Evolutionary conservation across 1,139 yeast species (phyloP), one percentile per base, ranked within the genome.

Genomic region (Pichia sp.): DNA sequence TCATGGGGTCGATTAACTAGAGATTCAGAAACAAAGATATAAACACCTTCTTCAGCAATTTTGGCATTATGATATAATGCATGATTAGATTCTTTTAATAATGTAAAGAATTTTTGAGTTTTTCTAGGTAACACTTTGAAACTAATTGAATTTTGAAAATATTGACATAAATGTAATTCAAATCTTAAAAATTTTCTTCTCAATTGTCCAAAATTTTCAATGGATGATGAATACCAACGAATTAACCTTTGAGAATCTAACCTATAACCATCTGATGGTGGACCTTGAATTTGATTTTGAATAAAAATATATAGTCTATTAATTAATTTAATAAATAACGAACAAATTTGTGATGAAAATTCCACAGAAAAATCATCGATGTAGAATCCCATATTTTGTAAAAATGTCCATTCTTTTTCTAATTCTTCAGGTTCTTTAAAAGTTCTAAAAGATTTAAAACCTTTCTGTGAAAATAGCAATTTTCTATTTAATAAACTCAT

Each of bases 401-500:
- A 68, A 55, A 82, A 82, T 39, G 72, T 71, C 86, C 95, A 90
- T 29, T 83, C 81, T 52, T 78, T 82, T 56, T 85, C 86, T 43
- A 92, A 68, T 57, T 85, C 90, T 57, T 92, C 98, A 0, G 96
- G 94, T 58, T 89, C 97, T 58, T 87, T 87, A 62, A 87, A 87
- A 0, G 96, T 85, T 55, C 92, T 75, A 65, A 87, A 84, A 22
- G 82, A 74, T 41, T 51, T 50, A 4, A 75, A 69, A 5, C 80
- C 74, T 46, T 81, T 76, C 0, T 92, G 80, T 51, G 90, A 79
- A 55, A 87, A 95, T 45, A 87, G 68, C 42, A 90, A 71, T 61
- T 92, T 92, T 56, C 81, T 74, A 55, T 84, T 83, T 34, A 90
- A 67, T 43, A 92, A 67, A 22, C 76, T 78, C 57, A 89, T 74